Conservation (phyloP, 2,329 filamentous ascomycete species). For the Fusarium graminum region DNA sequence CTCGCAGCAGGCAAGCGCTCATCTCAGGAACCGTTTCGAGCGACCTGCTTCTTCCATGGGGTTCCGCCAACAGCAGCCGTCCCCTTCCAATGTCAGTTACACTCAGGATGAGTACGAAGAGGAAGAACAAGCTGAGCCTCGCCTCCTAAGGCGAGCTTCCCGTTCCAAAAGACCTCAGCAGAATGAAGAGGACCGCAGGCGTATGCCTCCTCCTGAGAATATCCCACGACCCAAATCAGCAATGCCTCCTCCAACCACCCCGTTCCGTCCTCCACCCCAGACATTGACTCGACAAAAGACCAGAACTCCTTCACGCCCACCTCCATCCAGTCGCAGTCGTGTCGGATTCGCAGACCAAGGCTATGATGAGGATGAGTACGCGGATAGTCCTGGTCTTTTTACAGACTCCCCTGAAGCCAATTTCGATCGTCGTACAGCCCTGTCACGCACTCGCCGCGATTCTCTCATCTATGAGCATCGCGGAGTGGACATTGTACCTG, state of each 20-base stretch:
- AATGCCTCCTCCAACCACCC: slow-evolving; percentile 46
- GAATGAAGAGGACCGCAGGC: slow-evolving; percentile 59
- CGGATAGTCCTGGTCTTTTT: slow-evolving; percentile 54
- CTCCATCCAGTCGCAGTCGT: slow-evolving; percentile 48
- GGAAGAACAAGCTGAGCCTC: slow-evolving; percentile 55
- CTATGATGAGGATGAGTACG: slow-evolving; percentile 58
- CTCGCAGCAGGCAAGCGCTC: slow-evolving; percentile 47
- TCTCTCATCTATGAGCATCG: slow-evolving; percentile 56
- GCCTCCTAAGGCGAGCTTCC: slow-evolving; percentile 59
- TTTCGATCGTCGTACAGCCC: slow-evolving; percentile 53
- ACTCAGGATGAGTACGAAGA: slow-evolving; percentile 59
- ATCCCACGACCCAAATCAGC: slow-evolving; percentile 56
- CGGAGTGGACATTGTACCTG: slow-evolving; percentile 57
- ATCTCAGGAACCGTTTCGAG: slow-evolving; percentile 54
- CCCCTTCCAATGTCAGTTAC: slow-evolving; percentile 51
- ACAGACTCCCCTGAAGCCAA: slow-evolving; percentile 55
- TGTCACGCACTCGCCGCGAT: slow-evolving; percentile 53
- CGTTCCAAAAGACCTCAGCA: slow-evolving; percentile 53
- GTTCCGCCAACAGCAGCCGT: slow-evolving; percentile 49
- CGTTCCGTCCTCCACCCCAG: slow-evolving; percentile 50
- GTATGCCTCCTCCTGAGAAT: slow-evolving; percentile 63
- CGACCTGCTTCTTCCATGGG: slow-evolving; percentile 59
- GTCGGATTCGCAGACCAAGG: slow-evolving; percentile 52
- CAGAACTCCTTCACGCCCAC: slow-evolving; percentile 53
- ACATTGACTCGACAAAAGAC: slow-evolving; percentile 48